These are phyloP conservation scores for Pholiota microspora DNA, from an alignment of 768 basidiomycete genomes.

Conservation along the genomic window DNA sequence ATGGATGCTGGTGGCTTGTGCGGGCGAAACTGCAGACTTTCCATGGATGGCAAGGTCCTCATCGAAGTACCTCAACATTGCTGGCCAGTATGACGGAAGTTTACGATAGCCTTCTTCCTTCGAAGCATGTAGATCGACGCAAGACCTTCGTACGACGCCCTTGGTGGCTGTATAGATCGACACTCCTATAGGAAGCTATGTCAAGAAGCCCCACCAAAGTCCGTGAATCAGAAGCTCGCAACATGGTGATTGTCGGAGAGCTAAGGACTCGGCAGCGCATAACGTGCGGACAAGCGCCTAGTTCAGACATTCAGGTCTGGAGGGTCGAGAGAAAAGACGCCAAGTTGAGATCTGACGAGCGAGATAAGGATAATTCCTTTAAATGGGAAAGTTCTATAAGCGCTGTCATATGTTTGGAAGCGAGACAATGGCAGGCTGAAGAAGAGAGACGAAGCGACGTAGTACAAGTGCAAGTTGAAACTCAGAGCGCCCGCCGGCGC, in stretches of 20 bases:
- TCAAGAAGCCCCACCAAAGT: slow-evolving; percentile 2
- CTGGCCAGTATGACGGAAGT: background rate
- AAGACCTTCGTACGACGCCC: background rate
- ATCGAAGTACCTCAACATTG: background rate
- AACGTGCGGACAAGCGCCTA: background rate
- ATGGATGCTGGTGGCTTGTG: too few relatives aligned
- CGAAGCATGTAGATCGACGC: background rate
- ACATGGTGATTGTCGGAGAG: background rate
- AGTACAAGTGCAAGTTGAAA: too few relatives aligned
- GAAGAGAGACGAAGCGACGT: background rate
- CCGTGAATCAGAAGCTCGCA: background rate
- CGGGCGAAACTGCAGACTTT: too few relatives aligned
- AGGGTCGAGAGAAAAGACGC: background rate
- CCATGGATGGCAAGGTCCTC: too few relatives aligned
- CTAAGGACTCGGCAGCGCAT: background rate
- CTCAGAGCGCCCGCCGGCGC: too few relatives aligned
- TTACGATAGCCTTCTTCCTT: background rate
- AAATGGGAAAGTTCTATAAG: background rate
- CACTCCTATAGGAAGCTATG: background rate
- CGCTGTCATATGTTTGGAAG: background rate
- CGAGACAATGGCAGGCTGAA: background rate
- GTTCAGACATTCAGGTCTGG: background rate
- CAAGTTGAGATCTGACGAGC: background rate
- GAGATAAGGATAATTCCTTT: background rate
- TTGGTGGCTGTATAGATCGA: background rate